Evolutionary conservation across 2,329 filamentous ascomycete species (phyloP), one percentile per base, ranked within the genome.

Genomic region (Dendryphion nanum): DNA sequence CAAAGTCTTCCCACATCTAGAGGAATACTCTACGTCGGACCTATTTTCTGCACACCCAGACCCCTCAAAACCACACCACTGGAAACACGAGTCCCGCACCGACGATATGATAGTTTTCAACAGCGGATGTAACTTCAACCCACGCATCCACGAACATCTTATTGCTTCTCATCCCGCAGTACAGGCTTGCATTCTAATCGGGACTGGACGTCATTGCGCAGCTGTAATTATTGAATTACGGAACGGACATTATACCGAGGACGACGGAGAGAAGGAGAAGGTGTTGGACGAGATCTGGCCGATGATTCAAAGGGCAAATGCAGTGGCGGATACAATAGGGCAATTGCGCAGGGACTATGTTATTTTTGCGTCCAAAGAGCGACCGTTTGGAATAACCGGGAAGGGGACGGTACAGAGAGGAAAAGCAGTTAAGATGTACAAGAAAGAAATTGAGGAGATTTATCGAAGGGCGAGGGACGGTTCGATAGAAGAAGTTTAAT

Each of bases 401-500:
- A 75, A 78, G 43, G 68, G 69, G 0, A 72, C 62, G 0, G 64
- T 73, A 4, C 68, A 71, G 48, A 63, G 72, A 6, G 59, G 58
- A 4, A 54, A 59, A 0, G 74, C 73, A 0, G 41, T 67, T 8
- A 44, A 51, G 1, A 58, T 72, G 1, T 78, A 75, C 33, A 51
- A 52, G 2, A 47, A 65, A 2, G 73, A 76, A 39, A 76, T 78
- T 28, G 68, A 76, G 4, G 57, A 61, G 0, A 56, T 77, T 4
- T 78, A 77, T 37, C n/a, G n/a, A n/a, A n/a, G n/a, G n/a, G n/a
- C n/a, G n/a, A n/a, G n/a, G n/a, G n/a, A n/a, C n/a, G n/a, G n/a
- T n/a, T n/a, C n/a, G n/a, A n/a, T n/a, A n/a, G n/a, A n/a, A n/a
- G n/a, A n/a, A n/a, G n/a, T n/a, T n/a, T n/a, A n/a, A n/a, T n/a